These are phyloP conservation scores for Bocquillonia castaneifolia DNA, from an alignment of 441 rosid genomes.

Conservation along the genomic window DNA sequence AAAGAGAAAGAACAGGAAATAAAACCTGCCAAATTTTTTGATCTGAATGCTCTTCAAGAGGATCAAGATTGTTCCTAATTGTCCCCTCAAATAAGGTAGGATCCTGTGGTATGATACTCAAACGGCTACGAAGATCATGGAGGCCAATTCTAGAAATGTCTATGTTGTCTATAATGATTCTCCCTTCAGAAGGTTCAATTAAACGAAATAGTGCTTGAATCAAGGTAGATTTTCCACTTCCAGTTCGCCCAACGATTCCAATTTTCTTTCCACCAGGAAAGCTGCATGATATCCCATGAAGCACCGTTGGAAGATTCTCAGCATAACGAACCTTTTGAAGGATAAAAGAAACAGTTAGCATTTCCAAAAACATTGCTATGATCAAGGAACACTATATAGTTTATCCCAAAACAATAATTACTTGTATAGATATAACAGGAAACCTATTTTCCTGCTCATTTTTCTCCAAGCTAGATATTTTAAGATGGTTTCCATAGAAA, in stretches of 20 bases:
- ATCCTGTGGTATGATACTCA: constrained; percentile 97
- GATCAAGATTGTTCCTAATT: constrained; percentile 89
- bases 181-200: constrained; percentile 86
- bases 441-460: not conserved
- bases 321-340: constrained; percentile 72
- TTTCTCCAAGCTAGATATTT: constrained; percentile 4
- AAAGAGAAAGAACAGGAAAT: not conserved
- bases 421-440: not conserved
- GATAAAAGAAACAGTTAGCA: constrained; percentile 21
- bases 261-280: constrained; percentile 97
- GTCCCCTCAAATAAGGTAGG: constrained; percentile 98
- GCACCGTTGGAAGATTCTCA: constrained; percentile 93
- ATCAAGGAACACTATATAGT: not conserved
- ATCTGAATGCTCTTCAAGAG: constrained; percentile 94
- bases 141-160: constrained; percentile 91
- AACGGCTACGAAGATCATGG: constrained; percentile 93
- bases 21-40: constrained; percentile 81
- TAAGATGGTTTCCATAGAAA: not conserved
- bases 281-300: constrained; percentile 74
- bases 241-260: constrained; percentile 98
- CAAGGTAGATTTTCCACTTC: constrained; percentile 96
- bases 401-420: not conserved
- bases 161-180: constrained; percentile 77
- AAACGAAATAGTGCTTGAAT: constrained; percentile 96
- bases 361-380: not conserved